Evolutionary conservation across 1,284 basidiomycete species (phyloP).

Genomic region (Irpex rosettiformis): DNA sequence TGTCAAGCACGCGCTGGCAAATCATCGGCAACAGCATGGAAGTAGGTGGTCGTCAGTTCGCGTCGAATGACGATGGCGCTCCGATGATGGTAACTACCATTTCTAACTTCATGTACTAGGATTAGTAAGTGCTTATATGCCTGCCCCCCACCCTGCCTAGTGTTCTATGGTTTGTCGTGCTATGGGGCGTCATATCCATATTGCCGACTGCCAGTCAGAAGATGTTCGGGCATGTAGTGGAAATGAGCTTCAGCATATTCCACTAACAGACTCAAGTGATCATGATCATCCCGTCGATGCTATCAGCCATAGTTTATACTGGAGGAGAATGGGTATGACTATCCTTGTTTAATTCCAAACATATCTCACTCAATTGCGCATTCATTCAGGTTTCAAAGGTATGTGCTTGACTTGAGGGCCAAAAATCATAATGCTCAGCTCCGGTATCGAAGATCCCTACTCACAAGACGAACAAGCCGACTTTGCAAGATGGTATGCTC

Average conservation of each 20-base stretch:
- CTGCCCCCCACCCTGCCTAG: conserved; percentile 4
- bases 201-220: conserved; percentile 51
- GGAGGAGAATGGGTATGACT: conserved; percentile 48
- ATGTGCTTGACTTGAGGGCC: neutral
- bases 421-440: no score
- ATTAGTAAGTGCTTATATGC: no score
- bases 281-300: conserved; percentile 47
- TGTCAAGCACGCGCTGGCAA: conserved; percentile 54
- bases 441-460: conserved; percentile 45
- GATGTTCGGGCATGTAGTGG: conserved; percentile 34
- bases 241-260: conserved; percentile 45
- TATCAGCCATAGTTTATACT: conserved; percentile 52
- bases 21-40: conserved; percentile 52
- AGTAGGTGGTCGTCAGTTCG: conserved; percentile 52
- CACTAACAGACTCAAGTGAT: conserved; percentile 38
- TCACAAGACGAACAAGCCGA: conserved; percentile 48
- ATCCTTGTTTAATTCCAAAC: neutral
- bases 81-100: conserved; percentile 44
- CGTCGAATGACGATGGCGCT: conserved; percentile 52
- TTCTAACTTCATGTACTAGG: neutral
- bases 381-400: conserved; percentile 29
- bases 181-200: conserved; percentile 52
- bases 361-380: neutral
- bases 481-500: conserved; percentile 50
- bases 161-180: conserved; percentile 54